Evolutionary conservation across 192 early-diverging fungal species (phyloP), one percentile per base, ranked within the genome.

Genomic region (Backusella morwellensis): DNA sequence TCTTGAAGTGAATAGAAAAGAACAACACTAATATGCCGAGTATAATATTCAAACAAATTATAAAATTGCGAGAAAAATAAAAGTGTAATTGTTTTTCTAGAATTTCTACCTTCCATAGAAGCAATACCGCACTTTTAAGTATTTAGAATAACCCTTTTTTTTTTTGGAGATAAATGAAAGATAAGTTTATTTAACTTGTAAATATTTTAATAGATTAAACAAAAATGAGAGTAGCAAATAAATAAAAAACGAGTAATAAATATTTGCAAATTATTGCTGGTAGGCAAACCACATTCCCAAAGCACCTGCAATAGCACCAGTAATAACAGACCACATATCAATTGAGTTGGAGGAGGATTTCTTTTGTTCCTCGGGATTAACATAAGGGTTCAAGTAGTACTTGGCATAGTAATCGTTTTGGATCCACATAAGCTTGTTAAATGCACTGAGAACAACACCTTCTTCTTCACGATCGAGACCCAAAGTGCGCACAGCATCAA

Each of bases 361-460:
- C 11, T 63, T 59, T 29, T 63, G 56, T 29, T 63, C 56, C 26
- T 63, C 23, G 26, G 56, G 56, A 14, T 26, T 63, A 63, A 63
- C 56, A 29, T 29, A 21, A 23, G 42, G 29, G 19, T 85, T 86
- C 66, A 90, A 86, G 42, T 95, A 95, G 76, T 91, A 94, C 80
- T 87, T 87, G 34, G 89, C 87, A 84, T 94, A 95, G 75, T 93
- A 85, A 73, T 95, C 94, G 75, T 91, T 95, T 84, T 95, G 94
- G 68, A 95, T 85, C 93, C 94, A 95, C 38, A 95, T 87, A 72
- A 95, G 84, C 85, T 95, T 95, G 74, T 85, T 88, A 76, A 92
- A 95, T 4, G 93, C 94, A 35, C 82, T 82, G 29, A 93, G 82
- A 47, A 86, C 86, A 35, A 83, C 81, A 68, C 87, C 81, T 23